Evolutionary conservation across 1,284 basidiomycete species (phyloP).

Genomic region (Fomitiporia mediterranea): DNA sequence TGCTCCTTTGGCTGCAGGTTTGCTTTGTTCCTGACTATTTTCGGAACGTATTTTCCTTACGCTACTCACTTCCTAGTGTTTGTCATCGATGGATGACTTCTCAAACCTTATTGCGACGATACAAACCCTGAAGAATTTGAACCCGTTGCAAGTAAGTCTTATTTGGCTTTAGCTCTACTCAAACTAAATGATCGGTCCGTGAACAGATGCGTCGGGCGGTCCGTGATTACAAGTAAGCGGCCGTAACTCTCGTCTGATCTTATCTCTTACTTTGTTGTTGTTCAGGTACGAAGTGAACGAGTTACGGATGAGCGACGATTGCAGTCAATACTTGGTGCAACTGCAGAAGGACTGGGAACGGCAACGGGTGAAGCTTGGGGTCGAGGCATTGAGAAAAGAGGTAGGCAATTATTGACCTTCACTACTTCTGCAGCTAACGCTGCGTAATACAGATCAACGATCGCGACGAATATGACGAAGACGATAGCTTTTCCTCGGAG

Average conservation of each 20-base stretch:
- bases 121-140: conserved; percentile 81
- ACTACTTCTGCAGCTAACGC: not conserved
- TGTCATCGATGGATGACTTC: conserved; percentile 85
- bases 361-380: conserved; percentile 76
- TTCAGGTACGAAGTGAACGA: conserved; percentile 82
- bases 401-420: conserved; percentile 33
- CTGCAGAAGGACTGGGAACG: conserved; percentile 96
- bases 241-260: conserved; percentile 21
- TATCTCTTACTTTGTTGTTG: not conserved
- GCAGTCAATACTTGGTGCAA: conserved; percentile 88
- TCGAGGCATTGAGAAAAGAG: conserved; percentile 77
- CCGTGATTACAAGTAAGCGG: conserved; percentile 83
- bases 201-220: conserved; percentile 84
- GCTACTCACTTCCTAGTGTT: conserved; percentile 50
- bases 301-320: conserved; percentile 89
- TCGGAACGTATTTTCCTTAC: conserved; percentile 17
- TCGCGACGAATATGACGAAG: conserved; percentile 58
- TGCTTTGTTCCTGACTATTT: conserved; percentile 21
- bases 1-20: conserved; percentile 86
- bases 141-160: conserved; percentile 75
- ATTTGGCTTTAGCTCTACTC: not conserved
- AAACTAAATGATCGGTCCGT: too few species aligned
- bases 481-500: conserved; percentile 42
- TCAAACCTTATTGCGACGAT: conserved; percentile 86
- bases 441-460: conserved; percentile 52